Conservation (phyloP, 805 yeast genomes). For the Yamadazyma philogaea region DNA sequence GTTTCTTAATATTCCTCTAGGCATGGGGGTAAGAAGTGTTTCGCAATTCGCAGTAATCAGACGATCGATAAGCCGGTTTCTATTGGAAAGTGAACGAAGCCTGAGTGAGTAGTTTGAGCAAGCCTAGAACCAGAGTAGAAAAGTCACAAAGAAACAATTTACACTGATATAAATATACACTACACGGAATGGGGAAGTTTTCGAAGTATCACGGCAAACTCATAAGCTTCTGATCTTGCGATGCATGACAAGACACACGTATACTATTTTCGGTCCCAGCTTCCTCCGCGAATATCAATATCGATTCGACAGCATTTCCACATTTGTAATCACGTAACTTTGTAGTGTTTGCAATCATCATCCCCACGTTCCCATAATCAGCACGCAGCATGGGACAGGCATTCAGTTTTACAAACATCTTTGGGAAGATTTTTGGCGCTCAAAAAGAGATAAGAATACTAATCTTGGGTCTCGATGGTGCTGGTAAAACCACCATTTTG, state of each 20-base stretch:
- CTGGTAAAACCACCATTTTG: conserved; percentile 93
- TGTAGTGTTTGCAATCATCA: not conserved
- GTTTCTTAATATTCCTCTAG: conserved; percentile 54
- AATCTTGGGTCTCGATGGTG: conserved; percentile 92
- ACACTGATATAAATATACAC: no score
- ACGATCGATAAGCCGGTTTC: no score
- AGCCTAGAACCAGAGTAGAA: no score
- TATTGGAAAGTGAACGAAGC: no score
- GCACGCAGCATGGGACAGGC: conserved; percentile 69
- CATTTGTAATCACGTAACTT: not conserved
- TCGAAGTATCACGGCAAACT: not conserved
- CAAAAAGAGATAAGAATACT: conserved; percentile 87
- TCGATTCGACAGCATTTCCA: not conserved
- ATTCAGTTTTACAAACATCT: conserved; percentile 71
- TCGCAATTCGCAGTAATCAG: not conserved
- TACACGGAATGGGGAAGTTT: no score
- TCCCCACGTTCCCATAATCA: not conserved
- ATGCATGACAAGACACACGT: not conserved
- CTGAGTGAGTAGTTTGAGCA: no score
- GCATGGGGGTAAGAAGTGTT: conserved; percentile 8
- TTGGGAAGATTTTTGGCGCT: conserved; percentile 84
- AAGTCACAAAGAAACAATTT: no score
- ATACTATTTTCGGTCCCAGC: not conserved
- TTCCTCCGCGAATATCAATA: not conserved
- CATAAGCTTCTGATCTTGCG: not conserved